Evolutionary conservation across 805 yeast species (phyloP), one percentile per base, ranked within the genome.

Genomic region (Hanseniaspora guilliermondii): DNA sequence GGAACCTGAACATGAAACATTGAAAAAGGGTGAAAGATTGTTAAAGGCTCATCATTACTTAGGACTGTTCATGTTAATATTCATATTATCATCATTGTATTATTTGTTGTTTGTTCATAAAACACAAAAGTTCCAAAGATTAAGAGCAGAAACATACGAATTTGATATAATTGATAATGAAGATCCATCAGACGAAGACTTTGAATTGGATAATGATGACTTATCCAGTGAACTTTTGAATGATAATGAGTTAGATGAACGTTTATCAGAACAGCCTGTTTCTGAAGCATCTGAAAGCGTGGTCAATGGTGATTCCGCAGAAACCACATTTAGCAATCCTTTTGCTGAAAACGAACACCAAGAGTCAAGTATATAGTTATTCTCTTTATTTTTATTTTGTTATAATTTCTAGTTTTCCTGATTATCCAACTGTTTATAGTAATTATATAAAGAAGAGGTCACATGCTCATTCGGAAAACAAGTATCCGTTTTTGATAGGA

Each of bases 111-210:
- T 68, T 65, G 62, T 65, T 42, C 68, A 64, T 46, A 72, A 67
- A 6, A 65, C 74, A 57, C 73, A 71, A 57, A 68, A 71, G 59
- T 67, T 73, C 59, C 67, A 78, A 56, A 71, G 86, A 67, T 70
- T 84, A 63, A 70, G 88, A 68, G 78, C 83, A 61, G 87, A 82
- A 39, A 79, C 79, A 53, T 82, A 77, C 61, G 93, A 85, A 63
- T 82, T 85, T 62, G 94, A 85, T 63, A 79, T 84, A 47, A 85
- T 85, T 45, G 83, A 81, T 19, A 83, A 84, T 7, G 85, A 82
- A 46, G 71, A 68, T 37, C 64, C 65, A 2, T 62, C 67, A 2
- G 45, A 62, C 30, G 66, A 63, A 32, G 59, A 58, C 5, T 32
- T 22, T 32, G 49, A 46, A 3, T 11, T 40, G 27, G 32, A 21